A percentile compares a stretch with the other conserved stretches of the same genome.
Conservation (phyloP, 768 basidiomycete genomes). For the Dentipellis fragilis region DNA sequence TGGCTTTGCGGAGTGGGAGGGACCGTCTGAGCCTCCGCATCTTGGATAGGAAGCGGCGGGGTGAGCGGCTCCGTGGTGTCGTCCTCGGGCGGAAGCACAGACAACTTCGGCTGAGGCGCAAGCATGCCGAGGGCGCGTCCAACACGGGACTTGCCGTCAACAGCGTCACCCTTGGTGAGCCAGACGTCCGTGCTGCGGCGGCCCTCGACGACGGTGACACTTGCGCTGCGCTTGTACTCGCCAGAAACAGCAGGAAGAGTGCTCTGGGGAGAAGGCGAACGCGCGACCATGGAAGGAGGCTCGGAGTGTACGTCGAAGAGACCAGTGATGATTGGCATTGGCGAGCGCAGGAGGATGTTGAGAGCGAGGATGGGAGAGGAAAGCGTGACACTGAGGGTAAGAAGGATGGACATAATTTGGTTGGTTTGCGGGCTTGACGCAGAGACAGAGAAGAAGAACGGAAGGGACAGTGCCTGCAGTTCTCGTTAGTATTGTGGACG, state of each 20-base stretch:
- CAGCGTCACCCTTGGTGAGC: slow-evolving; percentile 63
- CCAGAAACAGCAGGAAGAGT: slow-evolving; percentile 37
- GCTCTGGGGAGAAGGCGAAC: slow-evolving; percentile 33
- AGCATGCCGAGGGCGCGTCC: slow-evolving; percentile 57
- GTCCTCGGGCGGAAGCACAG: slow-evolving; percentile 50
- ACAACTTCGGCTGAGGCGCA: slow-evolving; percentile 52
- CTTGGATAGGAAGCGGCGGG: slow-evolving; percentile 53
- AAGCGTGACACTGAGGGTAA: slow-evolving; percentile 54
- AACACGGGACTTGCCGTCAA: slow-evolving; percentile 53
- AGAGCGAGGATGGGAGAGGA: slow-evolving; percentile 59
- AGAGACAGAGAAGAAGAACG: slow-evolving; percentile 41
- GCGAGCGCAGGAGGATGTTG: slow-evolving; percentile 48
- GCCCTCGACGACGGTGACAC: slow-evolving; percentile 55
- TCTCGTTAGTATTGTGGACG: not conserved
- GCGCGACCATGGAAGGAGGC: slow-evolving; percentile 31
- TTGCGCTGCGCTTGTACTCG: slow-evolving; percentile 56
- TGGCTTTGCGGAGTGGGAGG: slow-evolving; percentile 43
- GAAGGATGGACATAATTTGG: slow-evolving; percentile 33
- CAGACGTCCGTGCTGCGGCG: slow-evolving; percentile 68
- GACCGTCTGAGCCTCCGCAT: slow-evolving; percentile 32
- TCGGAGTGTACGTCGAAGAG: slow-evolving; percentile 45
- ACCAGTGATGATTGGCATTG: slow-evolving; percentile 56
- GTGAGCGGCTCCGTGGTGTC: slow-evolving; percentile 30
- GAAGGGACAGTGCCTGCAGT: slow-evolving; percentile 46
- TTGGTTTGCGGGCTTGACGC: slow-evolving; percentile 31